phyloP scores from a whole-genome alignment of 2,329 filamentous ascomycete genomes.

The Helotiales sp. region DNA sequence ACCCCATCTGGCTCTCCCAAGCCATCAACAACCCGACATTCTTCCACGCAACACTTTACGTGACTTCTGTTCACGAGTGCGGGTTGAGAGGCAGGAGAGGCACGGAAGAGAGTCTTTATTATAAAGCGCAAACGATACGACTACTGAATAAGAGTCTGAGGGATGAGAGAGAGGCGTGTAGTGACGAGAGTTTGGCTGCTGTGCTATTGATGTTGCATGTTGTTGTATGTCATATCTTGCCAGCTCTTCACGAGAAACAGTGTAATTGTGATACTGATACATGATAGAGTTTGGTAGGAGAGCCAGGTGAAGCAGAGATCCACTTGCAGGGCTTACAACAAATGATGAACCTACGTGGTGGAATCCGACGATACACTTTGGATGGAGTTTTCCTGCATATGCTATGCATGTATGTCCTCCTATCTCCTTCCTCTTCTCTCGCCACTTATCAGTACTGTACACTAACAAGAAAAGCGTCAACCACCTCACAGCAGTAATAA shows the following conservation, averaged over 20 bases:
- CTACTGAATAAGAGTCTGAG: slow-evolving; percentile 13
- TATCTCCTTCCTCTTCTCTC: not conserved
- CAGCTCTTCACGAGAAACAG: not conserved
- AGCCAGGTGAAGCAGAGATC: slow-evolving; percentile 15
- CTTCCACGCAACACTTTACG: slow-evolving; percentile 20
- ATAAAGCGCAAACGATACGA: slow-evolving; percentile 18
- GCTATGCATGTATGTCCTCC: slow-evolving; percentile 19
- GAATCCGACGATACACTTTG: slow-evolving; percentile 11
- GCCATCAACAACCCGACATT: slow-evolving; percentile 19
- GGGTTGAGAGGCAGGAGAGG: slow-evolving; percentile 7
- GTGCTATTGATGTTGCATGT: slow-evolving; percentile 19
- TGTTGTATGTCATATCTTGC: slow-evolving; percentile 7
- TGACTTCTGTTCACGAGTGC: slow-evolving; percentile 16
- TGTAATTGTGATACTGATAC: not conserved
- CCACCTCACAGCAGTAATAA: slow-evolving; percentile 20
- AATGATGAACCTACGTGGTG: slow-evolving; percentile 17
- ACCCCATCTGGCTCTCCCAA: slow-evolving; percentile 18
- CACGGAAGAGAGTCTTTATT: slow-evolving; percentile 14
- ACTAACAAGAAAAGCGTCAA: slow-evolving; percentile 10
- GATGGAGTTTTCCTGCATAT: slow-evolving; percentile 23
- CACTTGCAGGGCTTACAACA: slow-evolving; percentile 20
- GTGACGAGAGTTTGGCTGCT: slow-evolving; percentile 18
- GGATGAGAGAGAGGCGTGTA: slow-evolving; percentile 3
- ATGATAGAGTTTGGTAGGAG: slow-evolving; percentile 17
- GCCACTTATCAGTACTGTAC: not conserved